Evolutionary conservation across 345 rosid species (phyloP).

Genomic region (Mercurialis annua): DNA sequence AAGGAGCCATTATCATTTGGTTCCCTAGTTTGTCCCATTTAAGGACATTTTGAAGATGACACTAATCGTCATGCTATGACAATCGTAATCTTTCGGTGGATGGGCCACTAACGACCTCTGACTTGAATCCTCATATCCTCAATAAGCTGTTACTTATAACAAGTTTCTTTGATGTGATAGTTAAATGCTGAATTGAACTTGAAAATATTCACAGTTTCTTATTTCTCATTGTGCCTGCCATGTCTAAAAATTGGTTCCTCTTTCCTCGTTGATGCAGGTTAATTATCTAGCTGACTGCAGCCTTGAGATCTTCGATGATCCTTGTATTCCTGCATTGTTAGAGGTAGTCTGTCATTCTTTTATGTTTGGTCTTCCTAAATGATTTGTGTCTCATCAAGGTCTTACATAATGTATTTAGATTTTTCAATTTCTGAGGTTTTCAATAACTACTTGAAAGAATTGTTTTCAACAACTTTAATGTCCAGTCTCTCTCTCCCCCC

Average conservation of each 20-base stretch:
- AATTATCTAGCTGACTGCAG: conserved; percentile 85
- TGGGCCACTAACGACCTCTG: not conserved
- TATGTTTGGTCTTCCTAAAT: not conserved
- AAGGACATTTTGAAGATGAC: not conserved
- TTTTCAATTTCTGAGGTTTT: not conserved
- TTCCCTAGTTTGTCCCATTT: not conserved
- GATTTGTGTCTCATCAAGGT: not conserved
- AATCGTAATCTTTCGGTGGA: not conserved
- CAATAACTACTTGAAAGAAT: not conserved
- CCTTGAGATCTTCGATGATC: conserved; percentile 87
- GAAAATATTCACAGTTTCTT: not conserved
- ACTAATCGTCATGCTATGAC: not conserved
- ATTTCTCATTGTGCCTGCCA: not conserved
- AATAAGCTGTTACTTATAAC: not conserved
- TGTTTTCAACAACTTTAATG: too few relatives aligned
- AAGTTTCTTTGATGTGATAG: not conserved
- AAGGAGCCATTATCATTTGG: too few relatives aligned
- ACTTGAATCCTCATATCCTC: not conserved
- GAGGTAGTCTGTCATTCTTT: conserved; percentile 47
- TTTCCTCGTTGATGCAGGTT: conserved; percentile 39
- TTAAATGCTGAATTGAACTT: not conserved
- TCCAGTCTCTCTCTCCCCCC: too few relatives aligned
- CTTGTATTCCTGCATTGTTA: conserved; percentile 69
- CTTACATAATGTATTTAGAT: not conserved
- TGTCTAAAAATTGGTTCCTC: conserved; percentile 1